A percentile compares a stretch with the other conserved stretches of the same genome.
These are phyloP conservation scores for Begonia peltatifolia DNA, from an alignment of 306 rosid species.

Conservation along the genomic window DNA sequence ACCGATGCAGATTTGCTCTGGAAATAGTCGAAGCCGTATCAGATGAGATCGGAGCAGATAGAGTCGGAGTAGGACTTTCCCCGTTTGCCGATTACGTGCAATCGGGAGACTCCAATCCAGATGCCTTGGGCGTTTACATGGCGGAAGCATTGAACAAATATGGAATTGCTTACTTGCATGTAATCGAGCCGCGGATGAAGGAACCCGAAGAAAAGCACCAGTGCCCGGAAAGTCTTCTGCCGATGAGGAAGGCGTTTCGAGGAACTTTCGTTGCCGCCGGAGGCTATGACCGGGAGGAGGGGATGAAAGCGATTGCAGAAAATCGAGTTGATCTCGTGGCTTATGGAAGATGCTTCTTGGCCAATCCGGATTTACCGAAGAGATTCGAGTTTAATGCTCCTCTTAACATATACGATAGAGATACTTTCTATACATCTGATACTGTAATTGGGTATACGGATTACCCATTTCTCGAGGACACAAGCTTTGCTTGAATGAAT, in stretches of 20 bases:
- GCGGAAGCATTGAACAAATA: conserved; percentile 23
- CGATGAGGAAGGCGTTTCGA: conserved; percentile 35
- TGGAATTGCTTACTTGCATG: conserved; percentile 23
- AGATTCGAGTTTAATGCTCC: no score
- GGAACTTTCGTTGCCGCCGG: conserved; percentile 21
- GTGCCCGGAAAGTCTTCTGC: conserved; percentile 13
- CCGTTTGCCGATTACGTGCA: conserved; percentile 23
- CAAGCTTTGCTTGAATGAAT: no score
- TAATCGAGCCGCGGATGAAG: conserved; percentile 37
- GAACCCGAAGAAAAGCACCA: conserved; percentile 4
- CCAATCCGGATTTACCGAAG: no score
- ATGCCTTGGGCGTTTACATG: conserved; percentile 20
- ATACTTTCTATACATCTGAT: no score
- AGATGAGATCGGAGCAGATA: conserved; percentile 30
- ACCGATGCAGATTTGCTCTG: conserved; percentile 25
- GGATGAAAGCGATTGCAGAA: no score
- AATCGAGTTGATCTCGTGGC: no score
- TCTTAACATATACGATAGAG: no score
- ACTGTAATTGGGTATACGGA: no score
- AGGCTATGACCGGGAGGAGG: no score
- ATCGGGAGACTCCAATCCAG: conserved; percentile 24
- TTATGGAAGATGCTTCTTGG: no score
- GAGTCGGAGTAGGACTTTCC: conserved; percentile 37
- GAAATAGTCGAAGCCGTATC: conserved; percentile 28
- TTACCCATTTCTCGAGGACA: no score